Evolutionary conservation across 306 rosid genomes (phyloP), one percentile per base, ranked within the genome.

Genomic region (Lathyrus tuberosus): DNA sequence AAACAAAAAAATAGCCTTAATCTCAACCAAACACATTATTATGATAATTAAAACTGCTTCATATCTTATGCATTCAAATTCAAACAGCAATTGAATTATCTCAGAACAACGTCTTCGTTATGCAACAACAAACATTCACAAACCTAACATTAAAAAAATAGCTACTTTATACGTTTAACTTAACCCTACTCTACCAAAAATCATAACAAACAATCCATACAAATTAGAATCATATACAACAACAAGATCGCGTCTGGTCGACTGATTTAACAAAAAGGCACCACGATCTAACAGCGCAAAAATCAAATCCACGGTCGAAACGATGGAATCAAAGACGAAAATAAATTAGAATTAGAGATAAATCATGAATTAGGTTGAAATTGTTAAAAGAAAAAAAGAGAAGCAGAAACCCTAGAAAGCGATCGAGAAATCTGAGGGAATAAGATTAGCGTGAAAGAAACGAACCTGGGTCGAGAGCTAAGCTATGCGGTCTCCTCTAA

Each of bases 371-470:
- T 43, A 6, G n/a, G n/a, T 42, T 4, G 16, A n/a, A 15, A 46
- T 6, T 14, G 24, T 18, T 51, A 8, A 13, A 38, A 35, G 1
- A 5, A 38, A 33, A 51, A 10, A 77, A 65, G 20, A 16, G 18
- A 71, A 65, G 46, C 8, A 48, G 41, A 71, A 79, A 75, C 80
- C 76, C 73, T 75, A 82, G 42, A 20, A 20, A 3, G 44, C 67
- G 72, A 80, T 76, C 75, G 62, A 46, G 24, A 73, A 67, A 68
- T 38, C 73, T n/a, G 70, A 81, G 20, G 28, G 4, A 51, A 4
- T 30, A 62, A 17, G 48, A 42, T 2, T 59, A 40, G 8, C 53
- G 22, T 0, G 11, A 52, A 46, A 38, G 51, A 46, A 67, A 46
- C 18, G 13, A 76, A 35, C 40, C 40, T 35, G 37, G 37, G 37